These are phyloP conservation scores for Silene conica DNA, from an alignment of 148 eudicot species.

Conservation along the genomic window DNA sequence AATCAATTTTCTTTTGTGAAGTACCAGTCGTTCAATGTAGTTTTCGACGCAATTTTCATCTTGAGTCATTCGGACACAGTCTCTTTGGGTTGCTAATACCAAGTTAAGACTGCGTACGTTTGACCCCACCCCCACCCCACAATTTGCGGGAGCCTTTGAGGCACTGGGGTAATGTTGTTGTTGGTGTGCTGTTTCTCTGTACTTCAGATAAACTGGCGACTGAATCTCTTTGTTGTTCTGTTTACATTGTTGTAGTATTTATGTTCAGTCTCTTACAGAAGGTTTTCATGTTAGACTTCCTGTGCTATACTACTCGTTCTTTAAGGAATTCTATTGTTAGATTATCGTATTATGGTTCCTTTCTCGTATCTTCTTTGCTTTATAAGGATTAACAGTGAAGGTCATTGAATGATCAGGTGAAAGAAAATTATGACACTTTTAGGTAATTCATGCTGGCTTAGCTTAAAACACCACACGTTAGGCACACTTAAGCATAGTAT, in stretches of 20 bases:
- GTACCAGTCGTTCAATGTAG: no score
- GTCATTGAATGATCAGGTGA: neutral
- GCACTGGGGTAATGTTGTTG: no score
- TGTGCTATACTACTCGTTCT: neutral
- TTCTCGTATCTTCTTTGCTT: neutral
- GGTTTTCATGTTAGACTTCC: neutral
- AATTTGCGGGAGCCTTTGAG: no score
- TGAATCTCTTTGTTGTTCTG: neutral
- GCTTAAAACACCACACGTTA: neutral
- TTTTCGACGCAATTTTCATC: no score
- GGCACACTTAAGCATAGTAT: neutral
- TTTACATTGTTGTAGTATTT: neutral
- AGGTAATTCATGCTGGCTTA: neutral
- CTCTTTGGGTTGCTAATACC: no score
- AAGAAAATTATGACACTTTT: neutral
- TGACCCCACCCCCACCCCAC: no score
- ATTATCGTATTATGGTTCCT: neutral
- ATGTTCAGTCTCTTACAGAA: neutral
- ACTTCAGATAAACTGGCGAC: neutral
- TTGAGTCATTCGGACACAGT: no score
- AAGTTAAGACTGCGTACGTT: no score
- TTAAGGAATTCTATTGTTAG: neutral
- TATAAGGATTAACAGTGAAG: no score
- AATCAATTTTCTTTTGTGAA: no score
- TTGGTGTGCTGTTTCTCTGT: no score